Percentiles rank a stretch among this genome's conserved stretches.
These are phyloP conservation scores for Fusarium tuaranense DNA, from an alignment of 2,329 filamentous ascomycete genomes.

Conservation along the genomic window DNA sequence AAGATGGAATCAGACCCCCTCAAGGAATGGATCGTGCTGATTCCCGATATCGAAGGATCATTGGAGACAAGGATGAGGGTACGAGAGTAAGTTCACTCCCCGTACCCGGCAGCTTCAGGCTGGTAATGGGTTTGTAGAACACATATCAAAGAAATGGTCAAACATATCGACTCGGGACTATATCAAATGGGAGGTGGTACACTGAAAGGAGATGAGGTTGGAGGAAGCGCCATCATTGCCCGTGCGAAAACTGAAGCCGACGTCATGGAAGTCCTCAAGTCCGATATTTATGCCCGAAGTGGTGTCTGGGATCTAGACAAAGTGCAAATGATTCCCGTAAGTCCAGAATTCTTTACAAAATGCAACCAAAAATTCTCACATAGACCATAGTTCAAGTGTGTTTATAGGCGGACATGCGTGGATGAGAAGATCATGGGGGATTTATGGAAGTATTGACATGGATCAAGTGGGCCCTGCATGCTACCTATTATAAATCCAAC, in stretches of 20 bases:
- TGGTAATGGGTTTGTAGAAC: too few species aligned
- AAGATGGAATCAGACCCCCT: neutral
- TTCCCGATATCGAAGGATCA: neutral
- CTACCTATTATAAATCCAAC: neutral
- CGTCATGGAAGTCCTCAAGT: neutral
- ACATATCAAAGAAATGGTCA: neutral
- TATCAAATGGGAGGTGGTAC: slow-evolving; percentile 2
- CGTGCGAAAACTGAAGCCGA: neutral
- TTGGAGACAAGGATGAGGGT: neutral
- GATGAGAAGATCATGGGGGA: neutral
- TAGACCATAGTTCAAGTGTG: neutral
- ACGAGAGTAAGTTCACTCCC: neutral
- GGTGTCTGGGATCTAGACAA: neutral
- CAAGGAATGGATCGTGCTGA: neutral
- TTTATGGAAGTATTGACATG: neutral
- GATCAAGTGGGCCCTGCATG: neutral
- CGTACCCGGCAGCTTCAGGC: too few species aligned
- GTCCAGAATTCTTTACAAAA: neutral
- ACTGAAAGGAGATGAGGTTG: neutral
- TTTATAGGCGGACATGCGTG: neutral
- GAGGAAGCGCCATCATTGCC: neutral
- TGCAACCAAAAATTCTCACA: neutral
- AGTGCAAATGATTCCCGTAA: neutral
- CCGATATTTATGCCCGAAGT: neutral
- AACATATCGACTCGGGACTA: neutral